Evolutionary conservation across 257 asterid species (phyloP), one percentile per base, ranked within the genome.

Genomic region (Nicotiana tomentosiformis): DNA sequence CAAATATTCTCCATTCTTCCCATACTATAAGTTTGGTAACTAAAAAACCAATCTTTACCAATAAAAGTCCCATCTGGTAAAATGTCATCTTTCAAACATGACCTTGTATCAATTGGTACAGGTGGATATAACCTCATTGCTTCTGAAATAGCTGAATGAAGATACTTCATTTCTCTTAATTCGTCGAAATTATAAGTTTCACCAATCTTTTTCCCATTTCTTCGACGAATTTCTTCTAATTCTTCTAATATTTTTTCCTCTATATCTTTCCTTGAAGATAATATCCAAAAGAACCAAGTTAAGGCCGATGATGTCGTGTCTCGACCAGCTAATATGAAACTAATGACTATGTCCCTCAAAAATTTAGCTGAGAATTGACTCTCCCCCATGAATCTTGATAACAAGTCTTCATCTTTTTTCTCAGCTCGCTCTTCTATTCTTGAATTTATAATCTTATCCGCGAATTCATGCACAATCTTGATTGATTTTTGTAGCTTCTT

Each of bases 261-360:
- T 11, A 90, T 87, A 2, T 85, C 83, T 17, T 93, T 92, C 7
- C 85, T 86, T 20, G 90, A 32, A 7, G 97, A 93, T 32, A 95
- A 15, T 77, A 96, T 56, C 98, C 98, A 94, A 60, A 96, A 92
- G 85, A 96, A 93, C 98, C 98, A 96, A 23, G 94, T 82, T 0
- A 96, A 93, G 17, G 97, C 97, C 7, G 98, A 86, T 33, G 98
- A 96, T 8, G 98, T 94, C 10, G 99, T 93, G 65, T 96, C 99
- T 0, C 99, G 86, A 10, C 99, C 99, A 0, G 99, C 99, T 83
- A 96, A 82, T 68, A 96, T 94, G 87, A 94, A 90, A 85, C 98
- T 96, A 3, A 94, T 92, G 29, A 92, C 89, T n/a, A 93, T 91
- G 39, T 96, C 98, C 86, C 99, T 85, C 1, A 96, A 91, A 66